phyloP scores from a whole-genome alignment of 179 eudicot species.

The Amaranthus tricolor region DNA sequence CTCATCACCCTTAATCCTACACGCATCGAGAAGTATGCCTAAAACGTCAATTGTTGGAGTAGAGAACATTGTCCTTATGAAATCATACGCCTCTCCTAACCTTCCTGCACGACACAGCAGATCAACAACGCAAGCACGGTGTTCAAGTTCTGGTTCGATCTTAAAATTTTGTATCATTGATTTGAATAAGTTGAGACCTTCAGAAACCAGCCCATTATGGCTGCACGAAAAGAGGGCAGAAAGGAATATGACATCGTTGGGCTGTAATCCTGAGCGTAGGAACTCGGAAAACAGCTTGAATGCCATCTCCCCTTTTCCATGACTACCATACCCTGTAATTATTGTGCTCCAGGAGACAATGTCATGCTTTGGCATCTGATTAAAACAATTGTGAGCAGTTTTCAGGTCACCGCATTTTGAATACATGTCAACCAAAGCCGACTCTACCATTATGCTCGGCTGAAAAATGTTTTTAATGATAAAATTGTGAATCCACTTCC shows the following conservation, averaged over 20 bases:
- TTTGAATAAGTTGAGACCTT: conserved; percentile 57
- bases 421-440: conserved; percentile 92
- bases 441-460: conserved; percentile 52
- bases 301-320: conserved; percentile 73
- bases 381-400: conserved; percentile 61
- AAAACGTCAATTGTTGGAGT: conserved; percentile 58
- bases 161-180: conserved; percentile 60
- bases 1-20: conserved; percentile 51
- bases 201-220: conserved; percentile 60
- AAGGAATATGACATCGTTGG: conserved; percentile 66
- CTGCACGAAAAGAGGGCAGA: conserved; percentile 71
- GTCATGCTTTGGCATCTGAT: conserved; percentile 61
- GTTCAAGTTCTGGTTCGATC: conserved; percentile 64
- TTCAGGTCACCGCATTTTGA: conserved; percentile 76
- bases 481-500: conserved; percentile 70
- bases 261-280: conserved; percentile 45
- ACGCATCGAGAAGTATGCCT: conserved; percentile 89
- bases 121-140: conserved; percentile 78
- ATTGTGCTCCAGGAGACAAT: conserved; percentile 76
- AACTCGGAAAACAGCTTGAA: conserved; percentile 52
- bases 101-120: conserved; percentile 81
- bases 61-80: conserved; percentile 47
- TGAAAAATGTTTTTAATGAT: conserved; percentile 48
- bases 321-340: conserved; percentile 79
- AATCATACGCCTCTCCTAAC: conserved; percentile 66